Conservation (phyloP, 345 rosid species). For the Linum usitatissimum region DNA sequence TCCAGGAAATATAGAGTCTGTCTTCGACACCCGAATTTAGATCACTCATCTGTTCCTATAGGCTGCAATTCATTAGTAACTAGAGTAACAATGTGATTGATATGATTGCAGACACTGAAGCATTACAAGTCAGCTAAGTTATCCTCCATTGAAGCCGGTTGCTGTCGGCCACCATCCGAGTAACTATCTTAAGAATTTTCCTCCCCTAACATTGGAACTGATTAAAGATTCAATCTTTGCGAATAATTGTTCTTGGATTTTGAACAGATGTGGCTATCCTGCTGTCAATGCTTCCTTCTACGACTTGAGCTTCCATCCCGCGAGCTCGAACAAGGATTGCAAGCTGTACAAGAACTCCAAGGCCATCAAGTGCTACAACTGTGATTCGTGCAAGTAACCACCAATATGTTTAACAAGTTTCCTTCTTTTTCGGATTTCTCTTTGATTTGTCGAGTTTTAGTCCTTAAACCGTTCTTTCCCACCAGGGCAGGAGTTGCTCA, state of each 20-base stretch:
- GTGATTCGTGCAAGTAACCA: slow-evolving; percentile 89
- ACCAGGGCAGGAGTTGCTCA: slow-evolving; percentile 95
- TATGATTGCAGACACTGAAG: slow-evolving; percentile 44
- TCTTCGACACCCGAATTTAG: background rate
- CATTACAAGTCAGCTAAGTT: slow-evolving; percentile 60
- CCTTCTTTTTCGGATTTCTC: background rate
- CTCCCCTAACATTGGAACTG: background rate
- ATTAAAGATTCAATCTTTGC: no score
- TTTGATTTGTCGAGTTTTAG: background rate
- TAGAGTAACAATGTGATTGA: slow-evolving; percentile 1
- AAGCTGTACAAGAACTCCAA: slow-evolving; percentile 64
- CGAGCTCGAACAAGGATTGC: slow-evolving; percentile 72
- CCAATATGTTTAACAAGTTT: background rate
- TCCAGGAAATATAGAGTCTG: slow-evolving; percentile 62
- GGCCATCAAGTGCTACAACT: slow-evolving; percentile 68
- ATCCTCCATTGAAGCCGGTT: slow-evolving; percentile 84
- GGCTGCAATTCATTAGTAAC: slow-evolving; percentile 3
- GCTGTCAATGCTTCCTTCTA: slow-evolving; percentile 62
- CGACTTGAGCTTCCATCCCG: slow-evolving; percentile 82
- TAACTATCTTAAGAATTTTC: slow-evolving; percentile 19
- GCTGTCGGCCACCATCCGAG: slow-evolving; percentile 93
- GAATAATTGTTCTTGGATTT: background rate
- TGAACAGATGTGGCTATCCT: slow-evolving; percentile 73
- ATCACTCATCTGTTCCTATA: slow-evolving; percentile 7
- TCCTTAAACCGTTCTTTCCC: slow-evolving; percentile 1